phyloP scores from a whole-genome alignment of 306 rosid species.

The Vachellia collinsii region DNA sequence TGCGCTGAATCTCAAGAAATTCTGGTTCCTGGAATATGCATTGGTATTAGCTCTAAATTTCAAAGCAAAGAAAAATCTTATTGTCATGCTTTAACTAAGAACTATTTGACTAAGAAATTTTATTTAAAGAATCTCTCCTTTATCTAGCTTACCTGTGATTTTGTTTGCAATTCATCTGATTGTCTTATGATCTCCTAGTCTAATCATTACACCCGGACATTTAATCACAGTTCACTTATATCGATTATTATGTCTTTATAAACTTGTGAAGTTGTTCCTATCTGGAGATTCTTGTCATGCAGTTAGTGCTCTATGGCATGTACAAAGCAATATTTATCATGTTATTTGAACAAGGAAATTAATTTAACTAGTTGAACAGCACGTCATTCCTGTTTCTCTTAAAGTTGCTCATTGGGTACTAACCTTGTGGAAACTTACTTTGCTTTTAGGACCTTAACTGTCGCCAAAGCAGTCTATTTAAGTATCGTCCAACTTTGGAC shows the following conservation, averaged over 20 bases:
- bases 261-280: constrained; percentile 25
- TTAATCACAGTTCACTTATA: constrained; percentile 18
- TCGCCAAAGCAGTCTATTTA: constrained; percentile 6
- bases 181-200: constrained; percentile 19
- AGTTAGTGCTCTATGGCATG: constrained; percentile 19
- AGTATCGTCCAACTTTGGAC: constrained; percentile 5
- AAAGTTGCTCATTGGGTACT: neutral
- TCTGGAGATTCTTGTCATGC: constrained; percentile 12
- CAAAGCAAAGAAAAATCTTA: constrained; percentile 52
- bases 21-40: constrained; percentile 97
- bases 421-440: neutral
- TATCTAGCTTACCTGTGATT: neutral
- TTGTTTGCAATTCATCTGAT: constrained; percentile 12
- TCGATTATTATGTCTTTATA: constrained; percentile 23
- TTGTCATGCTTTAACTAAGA: constrained; percentile 40
- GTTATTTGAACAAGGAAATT: constrained; percentile 30
- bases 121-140: neutral
- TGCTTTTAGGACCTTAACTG: constrained; percentile 4
- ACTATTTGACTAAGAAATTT: constrained; percentile 29
- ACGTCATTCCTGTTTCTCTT: neutral
- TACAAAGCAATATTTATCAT: constrained; percentile 16
- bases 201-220: constrained; percentile 22
- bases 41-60: constrained; percentile 99
- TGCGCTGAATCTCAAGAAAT: constrained; percentile 98
- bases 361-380: constrained; percentile 7